These are phyloP conservation scores for Candida ficus DNA, from an alignment of 805 yeast genomes.

Conservation along the genomic window DNA sequence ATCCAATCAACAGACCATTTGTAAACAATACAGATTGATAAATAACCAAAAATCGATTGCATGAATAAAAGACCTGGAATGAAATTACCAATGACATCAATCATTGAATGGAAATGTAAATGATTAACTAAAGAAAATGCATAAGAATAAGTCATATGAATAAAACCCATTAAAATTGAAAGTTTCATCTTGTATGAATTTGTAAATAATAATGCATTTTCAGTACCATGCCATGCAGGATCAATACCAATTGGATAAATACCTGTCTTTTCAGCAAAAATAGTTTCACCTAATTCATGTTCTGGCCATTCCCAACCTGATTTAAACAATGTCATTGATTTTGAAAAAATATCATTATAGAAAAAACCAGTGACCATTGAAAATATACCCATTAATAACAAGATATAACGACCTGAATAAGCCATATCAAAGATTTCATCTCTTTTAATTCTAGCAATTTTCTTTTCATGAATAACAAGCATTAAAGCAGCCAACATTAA, in stretches of 20 bases:
- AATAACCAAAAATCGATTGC: conserved; percentile 95
- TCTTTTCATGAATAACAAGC: conserved; percentile 69
- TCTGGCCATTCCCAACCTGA: conserved; percentile 96
- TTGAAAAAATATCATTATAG: conserved; percentile 91
- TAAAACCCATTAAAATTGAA: conserved; percentile 89
- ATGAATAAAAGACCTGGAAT: conserved; percentile 91
- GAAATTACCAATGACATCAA: conserved; percentile 90
- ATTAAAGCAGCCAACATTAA: conserved; percentile 67
- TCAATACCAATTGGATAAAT: conserved; percentile 85
- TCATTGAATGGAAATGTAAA: conserved; percentile 56
- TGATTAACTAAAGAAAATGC: conserved; percentile 82
- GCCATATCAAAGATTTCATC: conserved; percentile 98
- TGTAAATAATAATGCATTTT: conserved; percentile 81
- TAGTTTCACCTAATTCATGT: conserved; percentile 57
- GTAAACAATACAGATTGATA: conserved; percentile 79
- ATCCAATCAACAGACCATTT: conserved; percentile 96
- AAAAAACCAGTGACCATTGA: conserved; percentile 93
- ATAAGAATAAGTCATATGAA: conserved; percentile 90
- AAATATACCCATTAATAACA: conserved; percentile 87
- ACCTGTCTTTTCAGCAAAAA: conserved; percentile 62
- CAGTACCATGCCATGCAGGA: conserved; percentile 98
- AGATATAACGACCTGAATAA: conserved; percentile 83
- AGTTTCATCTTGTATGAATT: conserved; percentile 97
- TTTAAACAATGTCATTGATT: conserved; percentile 77
- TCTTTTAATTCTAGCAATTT: conserved; percentile 62